A percentile compares a stretch with the other conserved stretches of the same genome.
phyloP scores from a whole-genome alignment of 345 rosid species.

The Mangifera indica region DNA sequence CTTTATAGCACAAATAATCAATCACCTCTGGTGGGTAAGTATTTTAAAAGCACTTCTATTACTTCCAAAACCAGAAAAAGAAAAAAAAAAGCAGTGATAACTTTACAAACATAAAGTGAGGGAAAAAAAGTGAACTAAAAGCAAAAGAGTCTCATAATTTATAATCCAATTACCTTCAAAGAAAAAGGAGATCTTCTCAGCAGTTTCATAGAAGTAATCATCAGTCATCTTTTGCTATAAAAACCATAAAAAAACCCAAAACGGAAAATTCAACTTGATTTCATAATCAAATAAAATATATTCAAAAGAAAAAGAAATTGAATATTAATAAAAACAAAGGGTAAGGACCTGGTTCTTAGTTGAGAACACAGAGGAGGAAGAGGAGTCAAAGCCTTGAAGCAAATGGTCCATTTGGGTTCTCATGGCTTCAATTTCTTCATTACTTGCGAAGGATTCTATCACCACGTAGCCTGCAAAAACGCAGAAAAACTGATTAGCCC shows the following conservation, averaged over 20 bases:
- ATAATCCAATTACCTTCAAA: constrained; percentile 67
- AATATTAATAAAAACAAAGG: neutral
- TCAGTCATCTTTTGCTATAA: constrained; percentile 53
- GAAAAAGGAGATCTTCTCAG: constrained; percentile 81
- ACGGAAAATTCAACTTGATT: neutral
- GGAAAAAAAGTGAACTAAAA: neutral
- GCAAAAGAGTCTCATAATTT: neutral
- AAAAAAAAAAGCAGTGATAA: neutral
- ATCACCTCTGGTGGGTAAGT: neutral
- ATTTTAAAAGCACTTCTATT: neutral
- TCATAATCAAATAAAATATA: neutral
- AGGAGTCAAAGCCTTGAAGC: constrained; percentile 58
- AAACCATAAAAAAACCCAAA: neutral
- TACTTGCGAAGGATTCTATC: constrained; percentile 67
- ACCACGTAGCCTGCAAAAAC: constrained; percentile 61
- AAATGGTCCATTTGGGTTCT: constrained; percentile 68
- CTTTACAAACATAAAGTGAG: neutral
- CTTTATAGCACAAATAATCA: neutral
- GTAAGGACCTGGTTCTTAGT: constrained; percentile 70
- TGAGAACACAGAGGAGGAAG: constrained; percentile 78
- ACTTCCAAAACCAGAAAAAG: neutral
- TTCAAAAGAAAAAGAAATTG: neutral
- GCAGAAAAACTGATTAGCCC: neutral
- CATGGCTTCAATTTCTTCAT: constrained; percentile 56
- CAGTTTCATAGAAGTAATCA: constrained; percentile 88